These are phyloP conservation scores for Colletotrichum sidae DNA, from an alignment of 2,329 filamentous ascomycete species.

Conservation along the genomic window DNA sequence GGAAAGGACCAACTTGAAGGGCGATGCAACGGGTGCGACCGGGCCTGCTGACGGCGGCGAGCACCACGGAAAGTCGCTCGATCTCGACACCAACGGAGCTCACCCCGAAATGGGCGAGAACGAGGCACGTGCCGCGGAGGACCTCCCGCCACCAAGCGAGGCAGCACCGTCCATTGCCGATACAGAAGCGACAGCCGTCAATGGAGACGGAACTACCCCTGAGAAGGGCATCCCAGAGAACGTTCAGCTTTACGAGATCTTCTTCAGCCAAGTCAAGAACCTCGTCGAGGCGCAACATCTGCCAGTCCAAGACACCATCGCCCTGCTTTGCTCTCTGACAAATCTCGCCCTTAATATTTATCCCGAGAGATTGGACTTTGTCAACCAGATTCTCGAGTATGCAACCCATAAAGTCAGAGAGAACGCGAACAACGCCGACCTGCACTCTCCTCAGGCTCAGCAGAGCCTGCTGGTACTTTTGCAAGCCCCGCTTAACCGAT, in stretches of 20 bases:
- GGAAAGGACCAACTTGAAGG: constrained; percentile 79
- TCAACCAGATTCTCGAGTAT: constrained; percentile 92
- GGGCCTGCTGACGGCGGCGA: constrained; percentile 18
- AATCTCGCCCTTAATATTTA: constrained; percentile 98
- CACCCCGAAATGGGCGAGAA: constrained; percentile 39
- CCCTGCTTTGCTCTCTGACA: constrained; percentile 89
- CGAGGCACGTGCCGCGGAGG: constrained; percentile 24
- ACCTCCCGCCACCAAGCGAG: constrained; percentile 40
- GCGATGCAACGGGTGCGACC: constrained; percentile 48
- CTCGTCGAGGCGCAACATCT: constrained; percentile 91
- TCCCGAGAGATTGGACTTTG: constrained; percentile 90
- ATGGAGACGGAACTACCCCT: constrained; percentile 51
- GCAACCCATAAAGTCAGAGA: constrained; percentile 88
- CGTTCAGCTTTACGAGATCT: constrained; percentile 94
- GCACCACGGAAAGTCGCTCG: constrained; percentile 12
- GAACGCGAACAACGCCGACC: constrained; percentile 92
- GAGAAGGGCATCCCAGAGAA: constrained; percentile 74
- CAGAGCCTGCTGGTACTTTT: constrained; percentile 89
- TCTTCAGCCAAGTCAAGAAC: constrained; percentile 95
- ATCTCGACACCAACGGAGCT: constrained; percentile 37
- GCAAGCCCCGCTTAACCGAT: constrained; percentile 89
- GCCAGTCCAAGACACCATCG: constrained; percentile 94
- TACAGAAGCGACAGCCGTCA: constrained; percentile 60
- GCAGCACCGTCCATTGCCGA: constrained; percentile 56
- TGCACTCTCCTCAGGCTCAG: constrained; percentile 89